phyloP scores from a whole-genome alignment of 2,329 filamentous ascomycete species.

The Botryotinia globosa region DNA sequence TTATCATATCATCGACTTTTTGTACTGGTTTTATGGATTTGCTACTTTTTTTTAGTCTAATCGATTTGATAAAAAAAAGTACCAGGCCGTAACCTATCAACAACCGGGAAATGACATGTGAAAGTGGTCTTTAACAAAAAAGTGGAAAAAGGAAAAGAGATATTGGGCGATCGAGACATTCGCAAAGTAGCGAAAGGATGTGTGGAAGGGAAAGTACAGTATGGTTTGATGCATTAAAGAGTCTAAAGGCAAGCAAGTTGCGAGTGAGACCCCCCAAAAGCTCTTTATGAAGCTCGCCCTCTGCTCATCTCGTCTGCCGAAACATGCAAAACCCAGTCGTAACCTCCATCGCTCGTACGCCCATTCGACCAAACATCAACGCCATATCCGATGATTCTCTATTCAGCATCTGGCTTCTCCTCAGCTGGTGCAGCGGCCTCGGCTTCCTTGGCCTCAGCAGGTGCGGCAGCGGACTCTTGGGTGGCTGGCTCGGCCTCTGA shows the following conservation, averaged over 20 bases:
- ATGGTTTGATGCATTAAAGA: conserved; percentile 36
- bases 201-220: conserved; percentile 32
- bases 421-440: conserved; percentile 50
- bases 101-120: conserved; percentile 19
- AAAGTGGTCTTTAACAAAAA: conserved; percentile 22
- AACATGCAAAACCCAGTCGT: conserved; percentile 36
- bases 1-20: background rate
- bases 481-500: conserved; percentile 88
- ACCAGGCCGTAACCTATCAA: conserved; percentile 23
- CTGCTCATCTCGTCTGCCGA: conserved; percentile 34
- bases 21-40: conserved; percentile 31
- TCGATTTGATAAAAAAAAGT: conserved; percentile 25
- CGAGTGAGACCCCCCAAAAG: conserved; percentile 36
- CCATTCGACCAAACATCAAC: conserved; percentile 38
- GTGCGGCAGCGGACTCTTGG: conserved; percentile 55
- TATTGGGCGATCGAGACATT: conserved; percentile 15
- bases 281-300: conserved; percentile 30
- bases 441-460: conserved; percentile 48
- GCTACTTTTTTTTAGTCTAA: conserved; percentile 37
- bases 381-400: conserved; percentile 34
- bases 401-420: conserved; percentile 38
- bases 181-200: conserved; percentile 22
- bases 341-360: conserved; percentile 33
- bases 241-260: conserved; percentile 37
- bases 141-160: conserved; percentile 20